phyloP scores from a whole-genome alignment of 2,329 filamentous ascomycete genomes.

The Elsinoe ampelina region DNA sequence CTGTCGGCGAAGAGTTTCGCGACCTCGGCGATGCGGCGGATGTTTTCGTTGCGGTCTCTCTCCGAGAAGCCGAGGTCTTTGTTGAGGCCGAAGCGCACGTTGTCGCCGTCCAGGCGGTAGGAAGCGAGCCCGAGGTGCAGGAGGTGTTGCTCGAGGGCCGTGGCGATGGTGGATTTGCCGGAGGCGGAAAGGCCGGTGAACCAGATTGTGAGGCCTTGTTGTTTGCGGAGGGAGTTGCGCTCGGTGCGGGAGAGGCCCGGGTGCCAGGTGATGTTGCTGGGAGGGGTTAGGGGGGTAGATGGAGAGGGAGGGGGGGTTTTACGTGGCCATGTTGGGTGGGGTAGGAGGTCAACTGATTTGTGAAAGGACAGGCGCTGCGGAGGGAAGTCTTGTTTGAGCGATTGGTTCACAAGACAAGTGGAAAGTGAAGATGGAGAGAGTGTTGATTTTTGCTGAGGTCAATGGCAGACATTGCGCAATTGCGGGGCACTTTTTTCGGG shows the following conservation, averaged over 20 bases:
- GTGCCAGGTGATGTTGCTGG: constrained; percentile 87
- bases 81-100: constrained; percentile 95
- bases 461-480: too few species aligned
- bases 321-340: constrained; percentile 6
- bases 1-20: constrained; percentile 94
- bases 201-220: constrained; percentile 93
- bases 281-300: background rate
- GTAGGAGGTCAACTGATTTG: background rate
- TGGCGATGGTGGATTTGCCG: constrained; percentile 94
- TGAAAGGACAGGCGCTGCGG: background rate
- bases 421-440: background rate
- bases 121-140: constrained; percentile 73
- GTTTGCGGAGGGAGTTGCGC: constrained; percentile 65
- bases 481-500: too few species aligned
- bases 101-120: constrained; percentile 96
- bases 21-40: constrained; percentile 90
- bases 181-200: constrained; percentile 93
- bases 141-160: constrained; percentile 92
- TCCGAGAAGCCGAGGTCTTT: constrained; percentile 94
- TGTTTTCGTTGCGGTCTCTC: constrained; percentile 93
- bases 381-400: background rate
- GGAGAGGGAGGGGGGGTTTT: background rate
- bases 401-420: background rate
- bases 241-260: constrained; percentile 68
- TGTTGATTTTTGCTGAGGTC: background rate